Conservation (phyloP, 805 yeast species). For the Isabelozyma pseudorhagii region DNA sequence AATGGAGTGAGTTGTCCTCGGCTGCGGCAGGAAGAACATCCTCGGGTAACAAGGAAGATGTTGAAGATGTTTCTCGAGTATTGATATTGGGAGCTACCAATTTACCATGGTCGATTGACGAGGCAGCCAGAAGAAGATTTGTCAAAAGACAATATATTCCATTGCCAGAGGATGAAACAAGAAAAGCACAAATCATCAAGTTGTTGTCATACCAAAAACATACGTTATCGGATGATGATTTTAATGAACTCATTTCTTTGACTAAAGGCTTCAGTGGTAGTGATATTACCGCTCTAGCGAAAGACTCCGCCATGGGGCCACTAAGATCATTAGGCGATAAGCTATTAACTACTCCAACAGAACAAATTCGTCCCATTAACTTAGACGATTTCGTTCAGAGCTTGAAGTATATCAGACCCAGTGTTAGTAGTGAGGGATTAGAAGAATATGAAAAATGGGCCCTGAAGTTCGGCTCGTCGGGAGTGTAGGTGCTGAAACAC, state of each 20-base stretch:
- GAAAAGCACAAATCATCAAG: conserved; percentile 66
- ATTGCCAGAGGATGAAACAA: conserved; percentile 81
- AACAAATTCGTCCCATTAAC: conserved; percentile 72
- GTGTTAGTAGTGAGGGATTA: conserved; percentile 82
- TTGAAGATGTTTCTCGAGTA: conserved; percentile 53
- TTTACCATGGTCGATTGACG: conserved; percentile 95
- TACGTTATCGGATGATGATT: conserved; percentile 61
- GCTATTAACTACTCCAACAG: conserved; percentile 63
- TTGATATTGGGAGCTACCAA: conserved; percentile 93
- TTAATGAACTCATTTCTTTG: conserved; percentile 53
- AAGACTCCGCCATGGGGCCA: conserved; percentile 98
- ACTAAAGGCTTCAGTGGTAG: conserved; percentile 88
- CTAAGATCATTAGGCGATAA: conserved; percentile 85
- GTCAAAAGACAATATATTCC: conserved; percentile 92
- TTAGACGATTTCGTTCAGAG: conserved; percentile 73
- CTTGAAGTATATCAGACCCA: conserved; percentile 77
- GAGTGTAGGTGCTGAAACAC: conserved; percentile 45
- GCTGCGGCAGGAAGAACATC: conserved; percentile 73
- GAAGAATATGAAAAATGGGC: conserved; percentile 89
- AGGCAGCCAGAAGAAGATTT: conserved; percentile 92
- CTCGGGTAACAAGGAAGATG: conserved; percentile 38
- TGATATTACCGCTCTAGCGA: conserved; percentile 89
- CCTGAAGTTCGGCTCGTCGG: conserved; percentile 77
- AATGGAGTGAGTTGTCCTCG: conserved; percentile 89
- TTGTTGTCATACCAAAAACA: conserved; percentile 71